phyloP scores from a whole-genome alignment of 163 green algal genomes.

The Scenedesmus sp. region DNA sequence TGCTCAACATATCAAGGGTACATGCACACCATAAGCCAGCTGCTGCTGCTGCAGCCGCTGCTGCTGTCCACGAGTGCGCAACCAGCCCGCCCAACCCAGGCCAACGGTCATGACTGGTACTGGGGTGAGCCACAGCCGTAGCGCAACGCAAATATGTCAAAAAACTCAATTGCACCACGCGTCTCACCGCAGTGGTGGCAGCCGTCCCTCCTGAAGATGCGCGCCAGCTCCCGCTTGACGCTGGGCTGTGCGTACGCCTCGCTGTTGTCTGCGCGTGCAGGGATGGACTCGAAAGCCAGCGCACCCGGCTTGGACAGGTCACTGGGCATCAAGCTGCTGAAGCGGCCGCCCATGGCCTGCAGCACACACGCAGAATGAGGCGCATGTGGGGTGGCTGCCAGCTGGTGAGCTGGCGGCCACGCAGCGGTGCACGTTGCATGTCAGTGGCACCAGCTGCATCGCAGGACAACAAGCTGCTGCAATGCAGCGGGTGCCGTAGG shows the following conservation, averaged over 20 bases:
- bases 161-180: background rate
- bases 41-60: background rate
- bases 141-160: too few species aligned
- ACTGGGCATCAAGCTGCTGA: constrained; percentile 82
- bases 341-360: constrained; percentile 78
- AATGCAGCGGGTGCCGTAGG: too few species aligned
- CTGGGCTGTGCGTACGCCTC: constrained; percentile 72
- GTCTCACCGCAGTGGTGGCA: constrained; percentile 85
- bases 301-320: constrained; percentile 82
- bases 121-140: too few species aligned
- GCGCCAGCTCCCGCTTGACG: constrained; percentile 72
- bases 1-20: background rate
- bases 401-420: too few species aligned
- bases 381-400: too few species aligned
- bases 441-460: too few species aligned
- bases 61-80: too few species aligned
- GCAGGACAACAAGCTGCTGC: too few species aligned
- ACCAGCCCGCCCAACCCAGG: too few species aligned
- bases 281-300: constrained; percentile 78
- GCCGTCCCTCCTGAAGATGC: constrained; percentile 78
- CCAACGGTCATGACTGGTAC: too few species aligned
- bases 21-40: background rate
- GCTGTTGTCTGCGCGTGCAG: constrained; percentile 65
- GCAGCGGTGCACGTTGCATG: too few species aligned
- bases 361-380: too few species aligned